Evolutionary conservation across 2,329 filamentous ascomycete genomes (phyloP).

Genomic region (Fusarium sp.): DNA sequence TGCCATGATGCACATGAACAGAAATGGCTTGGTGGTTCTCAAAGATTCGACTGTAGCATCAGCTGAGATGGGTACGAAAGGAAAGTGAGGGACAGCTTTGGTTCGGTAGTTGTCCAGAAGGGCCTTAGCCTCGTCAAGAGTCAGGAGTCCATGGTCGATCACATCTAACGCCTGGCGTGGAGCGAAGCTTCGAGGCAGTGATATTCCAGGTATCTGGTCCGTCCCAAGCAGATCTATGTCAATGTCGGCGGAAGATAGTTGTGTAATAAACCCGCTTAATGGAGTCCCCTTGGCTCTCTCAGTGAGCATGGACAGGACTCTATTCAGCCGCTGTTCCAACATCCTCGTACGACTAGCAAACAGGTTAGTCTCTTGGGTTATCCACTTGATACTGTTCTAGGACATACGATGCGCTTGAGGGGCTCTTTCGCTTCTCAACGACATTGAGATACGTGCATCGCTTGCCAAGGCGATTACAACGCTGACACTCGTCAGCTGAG

Average conservation of each 20-base stretch:
- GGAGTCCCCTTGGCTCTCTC: conserved; percentile 3
- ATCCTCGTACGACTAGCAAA: conserved; percentile 1
- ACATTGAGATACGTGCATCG: conserved; percentile 17
- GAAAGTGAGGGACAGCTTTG: not conserved
- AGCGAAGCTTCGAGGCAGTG: not conserved
- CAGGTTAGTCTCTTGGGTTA: not conserved
- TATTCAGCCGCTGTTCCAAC: conserved; percentile 8
- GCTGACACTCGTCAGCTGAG: conserved; percentile 26
- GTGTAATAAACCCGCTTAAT: conserved; percentile 6
- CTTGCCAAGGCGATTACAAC: conserved; percentile 27
- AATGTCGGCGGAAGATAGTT: not conserved
- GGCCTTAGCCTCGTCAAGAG: not conserved
- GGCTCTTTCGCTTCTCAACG: conserved; percentile 23
- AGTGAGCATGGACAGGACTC: conserved; percentile 1
- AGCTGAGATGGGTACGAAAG: not conserved
- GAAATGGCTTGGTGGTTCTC: not conserved
- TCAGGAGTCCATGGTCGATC: not conserved
- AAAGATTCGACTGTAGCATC: not conserved
- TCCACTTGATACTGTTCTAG: too few species aligned
- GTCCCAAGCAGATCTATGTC: not conserved
- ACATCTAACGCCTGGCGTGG: not conserved
- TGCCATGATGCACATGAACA: conserved; percentile 20
- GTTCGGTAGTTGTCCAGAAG: conserved; percentile 10
- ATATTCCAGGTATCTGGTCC: accelerated
- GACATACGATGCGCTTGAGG: conserved; percentile 8